phyloP scores from a whole-genome alignment of 257 asterid genomes.

The Ligustrum vulgare region DNA sequence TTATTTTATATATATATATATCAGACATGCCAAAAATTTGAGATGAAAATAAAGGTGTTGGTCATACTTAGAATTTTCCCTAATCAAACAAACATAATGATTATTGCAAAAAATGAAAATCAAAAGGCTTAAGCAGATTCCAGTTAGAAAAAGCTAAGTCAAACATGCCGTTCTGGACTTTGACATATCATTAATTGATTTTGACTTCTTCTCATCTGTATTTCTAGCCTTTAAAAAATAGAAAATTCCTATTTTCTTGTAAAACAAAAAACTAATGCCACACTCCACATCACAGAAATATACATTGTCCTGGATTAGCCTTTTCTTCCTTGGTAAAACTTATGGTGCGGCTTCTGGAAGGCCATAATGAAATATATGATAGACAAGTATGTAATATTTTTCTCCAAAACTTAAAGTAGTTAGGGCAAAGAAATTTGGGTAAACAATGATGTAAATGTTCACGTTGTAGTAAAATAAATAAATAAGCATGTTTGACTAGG shows the following conservation, averaged over 20 bases:
- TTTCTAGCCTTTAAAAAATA: not conserved
- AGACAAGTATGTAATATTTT: not conserved
- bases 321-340: conserved; percentile 6
- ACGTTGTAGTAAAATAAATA: too few species aligned
- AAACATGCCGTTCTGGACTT: conserved; percentile 18
- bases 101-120: not conserved
- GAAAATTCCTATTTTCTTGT: not conserved
- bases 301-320: too few species aligned
- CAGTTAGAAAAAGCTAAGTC: conserved; percentile 25
- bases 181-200: conserved; percentile 19
- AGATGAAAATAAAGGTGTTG: too few species aligned
- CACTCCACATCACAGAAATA: not conserved
- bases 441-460: not conserved
- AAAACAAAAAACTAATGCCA: not conserved
- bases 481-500: not conserved
- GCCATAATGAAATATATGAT: conserved; percentile 6
- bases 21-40: too few species aligned
- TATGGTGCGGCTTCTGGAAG: conserved; percentile 36
- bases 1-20: too few species aligned
- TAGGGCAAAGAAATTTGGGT: conserved; percentile 2
- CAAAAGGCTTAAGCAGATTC: not conserved
- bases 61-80: not conserved
- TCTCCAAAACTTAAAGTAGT: not conserved
- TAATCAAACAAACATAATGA: not conserved
- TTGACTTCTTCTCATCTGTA: conserved; percentile 30